Evolutionary conservation across 2,329 filamentous ascomycete genomes (phyloP), one percentile per base, ranked within the genome.

Genomic region (Penicillium frequentans): DNA sequence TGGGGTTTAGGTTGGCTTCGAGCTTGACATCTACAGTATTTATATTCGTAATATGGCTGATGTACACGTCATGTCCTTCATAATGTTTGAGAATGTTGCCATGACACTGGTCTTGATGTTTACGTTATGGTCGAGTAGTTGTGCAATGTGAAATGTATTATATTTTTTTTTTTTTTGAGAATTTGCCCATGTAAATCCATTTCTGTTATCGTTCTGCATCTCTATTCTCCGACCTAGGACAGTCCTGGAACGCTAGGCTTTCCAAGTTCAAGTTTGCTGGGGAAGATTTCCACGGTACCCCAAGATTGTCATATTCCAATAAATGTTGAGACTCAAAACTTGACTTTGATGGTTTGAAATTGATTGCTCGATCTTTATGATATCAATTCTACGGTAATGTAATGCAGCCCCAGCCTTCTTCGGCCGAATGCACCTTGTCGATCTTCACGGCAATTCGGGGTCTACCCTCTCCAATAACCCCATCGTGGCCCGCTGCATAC

Each of bases 1-100:
- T 14, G 9, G 47, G 23, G 3, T 29, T 16, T 3, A 3, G 31
- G 19, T 26, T 24, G 23, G 21, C 26, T 33, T 27, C n/a, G 21
- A 11, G 48, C 9, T 46, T 35, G 26, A 45, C 14, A 19, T 31
- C 23, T 55, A 21, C 29, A 47, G 21, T 45, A 42, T 33, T 55
- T 51, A 19, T 60, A 60, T 57, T 62, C 52, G 44, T 60, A 58
- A 60, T 58, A 42, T 58, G 55, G 58, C 60, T 56, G 58, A 62
- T 62, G 54, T 58, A 52, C 27, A 31, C 54, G 53, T 60, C 55
- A 58, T 58, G 55, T 60, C 55, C 44, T 31, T 47, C 23, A 50
- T 62, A 55, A 57, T 60, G 51, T 55, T 58, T 55, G 45, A 55
- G 42, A 54, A 60, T 46, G 54, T 55, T 58, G 47, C 39, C 49